phyloP scores from a whole-genome alignment of 2,329 filamentous ascomycete species.

The Lasiodiplodia gonubiensis region DNA sequence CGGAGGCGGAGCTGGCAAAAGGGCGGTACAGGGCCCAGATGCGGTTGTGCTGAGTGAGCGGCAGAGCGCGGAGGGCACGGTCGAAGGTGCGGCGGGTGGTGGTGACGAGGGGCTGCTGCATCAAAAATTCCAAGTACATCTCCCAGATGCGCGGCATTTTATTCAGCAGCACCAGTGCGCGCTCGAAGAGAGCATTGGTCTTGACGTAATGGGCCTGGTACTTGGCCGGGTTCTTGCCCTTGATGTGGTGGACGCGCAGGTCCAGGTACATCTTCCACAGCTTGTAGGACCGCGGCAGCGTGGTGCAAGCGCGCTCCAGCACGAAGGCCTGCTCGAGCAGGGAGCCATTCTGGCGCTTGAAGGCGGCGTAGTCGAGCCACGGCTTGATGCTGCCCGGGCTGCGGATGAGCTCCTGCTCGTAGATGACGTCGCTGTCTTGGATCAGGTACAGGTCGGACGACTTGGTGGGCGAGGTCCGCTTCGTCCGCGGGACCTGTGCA shows the following conservation, averaged over 20 bases:
- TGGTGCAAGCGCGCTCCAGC: constrained; percentile 87
- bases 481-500: constrained; percentile 17
- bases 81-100: constrained; percentile 88
- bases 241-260: constrained; percentile 80
- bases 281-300: constrained; percentile 94
- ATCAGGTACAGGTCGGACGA: constrained; percentile 53
- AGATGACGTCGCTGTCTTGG: constrained; percentile 87
- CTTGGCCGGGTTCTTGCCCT: constrained; percentile 80
- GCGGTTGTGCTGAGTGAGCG: constrained; percentile 91
- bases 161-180: constrained; percentile 89
- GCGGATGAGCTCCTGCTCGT: constrained; percentile 93
- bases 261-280: constrained; percentile 97
- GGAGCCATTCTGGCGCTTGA: constrained; percentile 86
- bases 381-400: constrained; percentile 86
- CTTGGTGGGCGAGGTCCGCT: constrained; percentile 41
- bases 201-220: constrained; percentile 85
- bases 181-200: constrained; percentile 93
- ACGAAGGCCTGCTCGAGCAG: constrained; percentile 83
- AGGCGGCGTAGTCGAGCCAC: constrained; percentile 92
- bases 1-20: constrained; percentile 89
- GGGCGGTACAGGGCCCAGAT: constrained; percentile 92
- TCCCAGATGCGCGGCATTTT: constrained; percentile 99
- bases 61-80: constrained; percentile 85
- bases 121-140: constrained; percentile 90
- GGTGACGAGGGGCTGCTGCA: constrained; percentile 90